Evolutionary conservation across 2,329 filamentous ascomycete species (phyloP), one percentile per base, ranked within the genome.

Genomic region (Raffaelea ambrosiae): DNA sequence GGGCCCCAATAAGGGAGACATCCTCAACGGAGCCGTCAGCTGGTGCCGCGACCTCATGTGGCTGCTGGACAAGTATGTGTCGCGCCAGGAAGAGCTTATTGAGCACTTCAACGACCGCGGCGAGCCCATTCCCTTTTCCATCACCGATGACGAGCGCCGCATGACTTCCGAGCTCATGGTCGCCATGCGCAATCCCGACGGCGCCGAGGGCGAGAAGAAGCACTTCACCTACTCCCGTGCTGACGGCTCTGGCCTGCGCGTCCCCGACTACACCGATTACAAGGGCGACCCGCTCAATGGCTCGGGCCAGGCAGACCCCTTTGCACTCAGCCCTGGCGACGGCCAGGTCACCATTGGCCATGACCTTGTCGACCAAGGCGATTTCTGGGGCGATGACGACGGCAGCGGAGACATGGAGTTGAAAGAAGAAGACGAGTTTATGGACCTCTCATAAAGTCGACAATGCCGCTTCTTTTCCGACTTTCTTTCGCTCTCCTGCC

Each of bases 31-130:
- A 26, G 87, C 91, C 31, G 93, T 97, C 47, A 89, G 88, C 67
- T 98, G 93, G 93, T 96, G 88, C 52, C 82, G 91, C 53, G 93
- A 98, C 68, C 74, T 98, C 46, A 95, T 97, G 88, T 97, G 93
- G 93, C 84, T 94, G 70, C 72, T 95, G 51, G 83, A 95, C 61
- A 76, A 87, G 60, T 95, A 95, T 68, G 76, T 95, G 55, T 84
- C 93, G 61, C 86, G 91, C 62, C 88, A 95, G 65, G 85, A 94
- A 53, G 86, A 95, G 61, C 77, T 97, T 44, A 81, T 86, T 58
- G 85, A 90, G 58, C 72, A 79, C 45, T 83, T 95, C 49, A 72
- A 75, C 29, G 81, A 83, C 50, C 73, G 90, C 14, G 88, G 88
- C 40, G 84, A 84, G 9, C 76, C 75, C 14, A 86, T 87, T 65